Conservation (phyloP, 768 basidiomycete genomes). For the Serpula lacrymans region DNA sequence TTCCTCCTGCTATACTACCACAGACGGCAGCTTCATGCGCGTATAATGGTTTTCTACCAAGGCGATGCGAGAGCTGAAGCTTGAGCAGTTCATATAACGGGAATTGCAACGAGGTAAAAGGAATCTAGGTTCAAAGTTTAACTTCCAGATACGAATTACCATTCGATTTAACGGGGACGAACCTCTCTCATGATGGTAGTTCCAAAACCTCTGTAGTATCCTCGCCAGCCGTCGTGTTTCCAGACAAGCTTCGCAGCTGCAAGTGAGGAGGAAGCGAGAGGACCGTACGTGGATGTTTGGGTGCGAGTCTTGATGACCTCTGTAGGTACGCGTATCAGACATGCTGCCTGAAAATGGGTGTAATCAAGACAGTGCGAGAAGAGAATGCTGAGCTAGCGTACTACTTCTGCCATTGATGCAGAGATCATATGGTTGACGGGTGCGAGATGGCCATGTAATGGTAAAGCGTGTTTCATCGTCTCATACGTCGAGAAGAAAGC, state of each 20-base stretch:
- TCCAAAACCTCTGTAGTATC: conserved; percentile 87
- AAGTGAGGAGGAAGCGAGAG: conserved; percentile 53
- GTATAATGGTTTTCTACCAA: conserved; percentile 55
- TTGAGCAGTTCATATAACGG: conserved; percentile 93
- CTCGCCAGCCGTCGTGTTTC: conserved; percentile 60
- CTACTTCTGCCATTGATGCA: conserved; percentile 61
- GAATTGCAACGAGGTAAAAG: conserved; percentile 95
- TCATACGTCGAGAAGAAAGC: conserved; percentile 96
- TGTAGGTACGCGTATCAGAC: conserved; percentile 90
- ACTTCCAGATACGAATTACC: neutral
- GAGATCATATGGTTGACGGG: conserved; percentile 62
- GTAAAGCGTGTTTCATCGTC: conserved; percentile 72
- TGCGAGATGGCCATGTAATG: conserved; percentile 54
- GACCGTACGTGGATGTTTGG: conserved; percentile 79
- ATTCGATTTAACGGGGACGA: neutral
- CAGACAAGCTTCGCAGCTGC: conserved; percentile 56
- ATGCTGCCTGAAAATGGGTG: conserved; percentile 60
- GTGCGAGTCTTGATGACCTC: conserved; percentile 94
- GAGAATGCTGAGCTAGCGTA: conserved; percentile 26
- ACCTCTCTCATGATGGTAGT: conserved; percentile 75
- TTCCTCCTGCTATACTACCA: conserved; percentile 86
- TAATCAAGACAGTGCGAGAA: conserved; percentile 8
- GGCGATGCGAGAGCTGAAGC: conserved; percentile 48
- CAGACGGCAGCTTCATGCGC: conserved; percentile 82
- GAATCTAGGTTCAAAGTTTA: conserved; percentile 48